These are phyloP conservation scores for Russula ochroleuca DNA, from an alignment of 768 basidiomycete species.

Conservation along the genomic window DNA sequence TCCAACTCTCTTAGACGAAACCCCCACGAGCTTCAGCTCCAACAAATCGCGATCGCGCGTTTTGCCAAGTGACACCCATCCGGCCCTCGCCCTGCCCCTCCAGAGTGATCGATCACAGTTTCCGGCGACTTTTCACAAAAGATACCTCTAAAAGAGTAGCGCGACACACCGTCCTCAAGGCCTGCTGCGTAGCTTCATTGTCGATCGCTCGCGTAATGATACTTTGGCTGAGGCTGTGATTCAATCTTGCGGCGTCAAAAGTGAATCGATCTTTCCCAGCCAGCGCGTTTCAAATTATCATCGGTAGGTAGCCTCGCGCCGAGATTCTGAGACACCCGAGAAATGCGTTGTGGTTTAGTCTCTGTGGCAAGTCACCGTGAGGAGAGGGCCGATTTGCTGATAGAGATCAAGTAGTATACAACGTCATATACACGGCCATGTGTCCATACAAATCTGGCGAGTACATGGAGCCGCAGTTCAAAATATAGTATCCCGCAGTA, in stretches of 20 bases:
- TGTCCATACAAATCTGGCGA: conserved; percentile 16
- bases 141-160: neutral
- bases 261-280: neutral
- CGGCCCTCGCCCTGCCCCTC: neutral
- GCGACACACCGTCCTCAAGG: conserved; percentile 14
- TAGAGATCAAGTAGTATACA: conserved; percentile 8
- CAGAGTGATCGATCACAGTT: neutral
- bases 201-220: conserved; percentile 9
- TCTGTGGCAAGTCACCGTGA: neutral
- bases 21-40: neutral
- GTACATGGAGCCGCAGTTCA: conserved; percentile 10
- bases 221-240: conserved; percentile 5
- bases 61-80: too few relatives aligned
- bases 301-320: neutral
- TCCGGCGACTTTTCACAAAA: neutral
- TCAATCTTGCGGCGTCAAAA: neutral
- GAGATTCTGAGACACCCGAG: neutral
- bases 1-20: neutral
- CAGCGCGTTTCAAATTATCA: neutral
- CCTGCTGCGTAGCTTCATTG: conserved; percentile 7
- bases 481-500: conserved; percentile 16
- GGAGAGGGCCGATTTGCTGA: neutral
- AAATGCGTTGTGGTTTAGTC: neutral
- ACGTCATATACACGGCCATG: conserved; percentile 17
- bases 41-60: too few relatives aligned